A percentile compares a stretch with the other conserved stretches of the same genome.
These are phyloP conservation scores for Blastobotrys parvus DNA, from an alignment of 805 yeast species.

Conservation along the genomic window DNA sequence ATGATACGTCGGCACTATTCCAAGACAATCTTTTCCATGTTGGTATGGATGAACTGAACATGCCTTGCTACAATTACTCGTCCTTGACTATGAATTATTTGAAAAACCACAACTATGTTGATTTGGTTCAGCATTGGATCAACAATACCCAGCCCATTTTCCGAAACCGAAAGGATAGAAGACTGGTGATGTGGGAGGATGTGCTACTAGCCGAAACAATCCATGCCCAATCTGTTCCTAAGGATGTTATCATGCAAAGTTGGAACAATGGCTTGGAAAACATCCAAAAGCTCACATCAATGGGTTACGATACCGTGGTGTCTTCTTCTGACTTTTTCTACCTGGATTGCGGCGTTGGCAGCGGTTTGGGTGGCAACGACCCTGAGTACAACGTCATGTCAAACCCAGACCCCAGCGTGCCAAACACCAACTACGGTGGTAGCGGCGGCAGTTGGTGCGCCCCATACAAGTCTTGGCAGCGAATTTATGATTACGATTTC, in stretches of 20 bases:
- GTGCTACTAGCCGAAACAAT: constrained; percentile 21
- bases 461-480: constrained; percentile 38
- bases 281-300: constrained; percentile 24
- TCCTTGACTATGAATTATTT: constrained; percentile 16
- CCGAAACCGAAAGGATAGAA: constrained; percentile 19
- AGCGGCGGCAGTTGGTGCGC: constrained; percentile 35
- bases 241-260: constrained; percentile 29
- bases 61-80: constrained; percentile 28
- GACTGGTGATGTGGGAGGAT: constrained; percentile 37
- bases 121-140: constrained; percentile 22
- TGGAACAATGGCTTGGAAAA: constrained; percentile 23
- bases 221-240: constrained; percentile 28
- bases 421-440: constrained; percentile 27
- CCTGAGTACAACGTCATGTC: constrained; percentile 27
- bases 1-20: constrained; percentile 28
- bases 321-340: constrained; percentile 29
- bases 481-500: constrained; percentile 33
- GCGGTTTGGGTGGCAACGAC: constrained; percentile 30
- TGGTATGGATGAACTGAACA: constrained; percentile 32
- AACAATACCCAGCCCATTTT: constrained; percentile 30
- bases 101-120: neutral
- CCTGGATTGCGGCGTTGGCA: constrained; percentile 36
- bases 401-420: constrained; percentile 14
- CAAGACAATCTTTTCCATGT: constrained; percentile 33
- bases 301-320: constrained; percentile 33